These are phyloP conservation scores for Eucalyptus melliodora DNA, from an alignment of 345 rosid genomes.

Conservation along the genomic window DNA sequence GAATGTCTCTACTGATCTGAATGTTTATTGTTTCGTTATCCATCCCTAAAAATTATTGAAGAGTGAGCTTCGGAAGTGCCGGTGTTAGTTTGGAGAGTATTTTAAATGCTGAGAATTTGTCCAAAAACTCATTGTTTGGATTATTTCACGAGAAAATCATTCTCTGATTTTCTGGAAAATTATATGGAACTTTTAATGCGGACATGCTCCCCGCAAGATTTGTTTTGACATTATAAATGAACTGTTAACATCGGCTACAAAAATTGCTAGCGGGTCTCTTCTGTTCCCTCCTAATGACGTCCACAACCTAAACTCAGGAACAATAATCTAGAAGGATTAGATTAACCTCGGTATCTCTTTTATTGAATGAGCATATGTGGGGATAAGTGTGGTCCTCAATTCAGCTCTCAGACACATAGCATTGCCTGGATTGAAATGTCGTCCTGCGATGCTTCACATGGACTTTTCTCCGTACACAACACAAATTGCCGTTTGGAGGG, in stretches of 20 bases:
- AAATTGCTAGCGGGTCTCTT: not conserved
- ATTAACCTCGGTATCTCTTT: not conserved
- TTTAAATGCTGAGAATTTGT: not conserved
- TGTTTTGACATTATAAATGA: not conserved
- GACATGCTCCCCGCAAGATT: not conserved
- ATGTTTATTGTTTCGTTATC: no score
- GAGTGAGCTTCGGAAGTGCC: no score
- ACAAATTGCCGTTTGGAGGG: not conserved
- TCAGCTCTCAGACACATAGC: not conserved
- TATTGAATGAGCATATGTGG: not conserved
- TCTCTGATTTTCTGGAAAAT: not conserved
- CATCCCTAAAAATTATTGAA: no score
- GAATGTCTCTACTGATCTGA: no score
- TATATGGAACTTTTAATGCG: not conserved
- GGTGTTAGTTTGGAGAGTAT: not conserved
- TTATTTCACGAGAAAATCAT: not conserved
- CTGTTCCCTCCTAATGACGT: not conserved
- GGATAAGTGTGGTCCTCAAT: not conserved
- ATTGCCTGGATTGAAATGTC: not conserved
- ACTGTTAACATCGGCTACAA: not conserved
- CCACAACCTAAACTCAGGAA: not conserved
- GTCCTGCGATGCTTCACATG: not conserved
- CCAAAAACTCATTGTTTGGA: not conserved
- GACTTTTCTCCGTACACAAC: not conserved
- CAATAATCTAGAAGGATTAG: not conserved